A percentile compares a stretch with the other conserved stretches of the same genome.
phyloP scores from a whole-genome alignment of 2,329 filamentous ascomycete genomes.

The Colletotrichum spaethianum region DNA sequence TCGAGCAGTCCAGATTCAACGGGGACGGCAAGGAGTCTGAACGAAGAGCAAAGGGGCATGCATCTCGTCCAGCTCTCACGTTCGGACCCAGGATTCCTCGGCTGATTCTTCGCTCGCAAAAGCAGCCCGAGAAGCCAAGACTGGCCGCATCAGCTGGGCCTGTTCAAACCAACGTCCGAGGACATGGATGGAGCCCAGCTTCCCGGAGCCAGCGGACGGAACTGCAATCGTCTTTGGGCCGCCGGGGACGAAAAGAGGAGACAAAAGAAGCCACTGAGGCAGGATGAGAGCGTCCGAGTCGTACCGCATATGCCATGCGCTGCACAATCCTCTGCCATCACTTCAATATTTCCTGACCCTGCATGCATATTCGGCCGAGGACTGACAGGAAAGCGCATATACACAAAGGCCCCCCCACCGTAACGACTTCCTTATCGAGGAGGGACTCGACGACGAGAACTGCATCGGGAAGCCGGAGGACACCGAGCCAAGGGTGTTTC shows the following conservation, averaged over 20 bases:
- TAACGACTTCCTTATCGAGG: background rate
- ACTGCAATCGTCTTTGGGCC: background rate
- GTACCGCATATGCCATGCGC: conserved; percentile 37
- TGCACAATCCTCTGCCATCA: conserved; percentile 36
- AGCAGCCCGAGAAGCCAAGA: conserved; percentile 9
- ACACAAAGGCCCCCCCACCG: background rate
- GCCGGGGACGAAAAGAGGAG: background rate
- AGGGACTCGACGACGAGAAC: background rate
- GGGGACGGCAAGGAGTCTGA: background rate
- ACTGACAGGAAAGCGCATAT: conserved; percentile 2
- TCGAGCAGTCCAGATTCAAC: background rate
- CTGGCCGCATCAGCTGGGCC: conserved; percentile 15
- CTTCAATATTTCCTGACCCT: conserved; percentile 33
- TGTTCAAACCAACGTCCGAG: conserved; percentile 3
- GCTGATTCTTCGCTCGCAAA: background rate
- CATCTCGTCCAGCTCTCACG: background rate
- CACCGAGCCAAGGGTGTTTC: conserved; percentile 4
- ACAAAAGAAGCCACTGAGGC: background rate
- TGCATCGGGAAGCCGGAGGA: conserved; percentile 2
- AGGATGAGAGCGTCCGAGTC: conserved; percentile 15
- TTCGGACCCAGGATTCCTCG: background rate
- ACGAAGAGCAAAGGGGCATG: background rate
- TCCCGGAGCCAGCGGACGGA: background rate
- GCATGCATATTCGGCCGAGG: conserved; percentile 33
- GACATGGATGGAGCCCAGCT: conserved; percentile 13